Base-by-base conservation (phyloP, 352 stramenopile species). In the Globisporangium irregulare region DNA sequence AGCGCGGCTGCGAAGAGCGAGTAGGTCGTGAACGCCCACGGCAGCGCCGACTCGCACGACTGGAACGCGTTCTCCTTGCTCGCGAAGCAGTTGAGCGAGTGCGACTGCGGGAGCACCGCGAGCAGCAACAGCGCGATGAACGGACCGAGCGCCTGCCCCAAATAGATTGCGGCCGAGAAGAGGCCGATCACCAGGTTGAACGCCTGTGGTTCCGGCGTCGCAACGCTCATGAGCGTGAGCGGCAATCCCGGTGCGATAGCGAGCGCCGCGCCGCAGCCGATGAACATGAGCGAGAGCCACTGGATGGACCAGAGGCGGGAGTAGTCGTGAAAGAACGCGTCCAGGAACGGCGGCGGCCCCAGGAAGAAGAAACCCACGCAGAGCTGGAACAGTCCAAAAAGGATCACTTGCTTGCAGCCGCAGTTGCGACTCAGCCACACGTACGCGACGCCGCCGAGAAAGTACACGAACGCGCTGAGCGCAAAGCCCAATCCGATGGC, bases 391-490 rank as follows among this genome's bases (percentile, higher is more conserved):
- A 92, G 55, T 2, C 84, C 84, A 24, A 82, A 63, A 36, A 92
- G 46, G n/a, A 90, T 87, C 22, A 86, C 81, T 41, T 86, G 82
- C 71, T 89, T 90, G 62, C 79, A 90, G 43, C 84, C 80, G 59
- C 75, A 81, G 27, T 76, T 76, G 59, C 72, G 75, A 63, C 79
- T 90, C n/a, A 92, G 70, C 77, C 77, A 90, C 36, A 80, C 69
- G 66, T 89, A 92, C 22, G 67, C 67, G 15, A 89, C 62, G 15
- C 79, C 78, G 43, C 80, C 81, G 4, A 89, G 61, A 50, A 87
- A 90, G 69, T 92, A 92, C 29, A 92, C 77, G 56, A 92, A 72
- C 22, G 84, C 82, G 36, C 77, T 89, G 18, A 92, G 61, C 1
- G 73, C 81, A 67, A 92, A 92, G 29, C 80, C 84, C 46, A 90